Evolutionary conservation across 108 stramenopile species (phyloP).

Genomic region (Cyclotella cryptica): DNA sequence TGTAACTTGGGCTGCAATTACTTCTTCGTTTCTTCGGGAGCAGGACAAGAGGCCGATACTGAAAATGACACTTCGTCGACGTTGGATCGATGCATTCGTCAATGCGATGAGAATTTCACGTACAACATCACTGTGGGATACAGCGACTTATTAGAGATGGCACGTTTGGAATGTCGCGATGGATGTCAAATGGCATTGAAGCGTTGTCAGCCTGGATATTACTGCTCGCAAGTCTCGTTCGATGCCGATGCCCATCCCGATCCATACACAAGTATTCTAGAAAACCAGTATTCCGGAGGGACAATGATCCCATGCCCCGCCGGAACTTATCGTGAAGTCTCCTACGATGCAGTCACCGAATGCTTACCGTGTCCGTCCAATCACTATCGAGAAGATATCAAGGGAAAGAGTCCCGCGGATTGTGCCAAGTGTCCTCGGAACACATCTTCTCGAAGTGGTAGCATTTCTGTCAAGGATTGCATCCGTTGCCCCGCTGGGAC

Average conservation of each 20-base stretch:
- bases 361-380: slow-evolving; percentile 61
- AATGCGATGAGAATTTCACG: slow-evolving; percentile 60
- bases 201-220: slow-evolving; percentile 72
- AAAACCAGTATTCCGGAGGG: slow-evolving; percentile 36
- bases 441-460: slow-evolving; percentile 44
- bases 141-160: slow-evolving; percentile 63
- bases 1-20: slow-evolving; percentile 39
- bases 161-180: slow-evolving; percentile 73
- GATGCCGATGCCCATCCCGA: slow-evolving; percentile 15
- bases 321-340: slow-evolving; percentile 66
- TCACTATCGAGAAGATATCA: slow-evolving; percentile 54
- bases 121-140: slow-evolving; percentile 65
- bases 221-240: slow-evolving; percentile 53
- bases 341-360: slow-evolving; percentile 52
- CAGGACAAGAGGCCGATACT: neutral
- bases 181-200: slow-evolving; percentile 72
- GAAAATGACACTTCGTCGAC: neutral
- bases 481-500: slow-evolving; percentile 56
- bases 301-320: slow-evolving; percentile 64
- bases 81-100: slow-evolving; percentile 25
- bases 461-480: slow-evolving; percentile 39
- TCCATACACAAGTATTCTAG: neutral
- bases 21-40: slow-evolving; percentile 25
- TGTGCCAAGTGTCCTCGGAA: slow-evolving; percentile 62
- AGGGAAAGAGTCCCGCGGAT: slow-evolving; percentile 48